Evolutionary conservation across 371 early-diverging fungal genomes (phyloP), one percentile per base, ranked within the genome.

Genomic region (Enterocytospora artemiae): DNA sequence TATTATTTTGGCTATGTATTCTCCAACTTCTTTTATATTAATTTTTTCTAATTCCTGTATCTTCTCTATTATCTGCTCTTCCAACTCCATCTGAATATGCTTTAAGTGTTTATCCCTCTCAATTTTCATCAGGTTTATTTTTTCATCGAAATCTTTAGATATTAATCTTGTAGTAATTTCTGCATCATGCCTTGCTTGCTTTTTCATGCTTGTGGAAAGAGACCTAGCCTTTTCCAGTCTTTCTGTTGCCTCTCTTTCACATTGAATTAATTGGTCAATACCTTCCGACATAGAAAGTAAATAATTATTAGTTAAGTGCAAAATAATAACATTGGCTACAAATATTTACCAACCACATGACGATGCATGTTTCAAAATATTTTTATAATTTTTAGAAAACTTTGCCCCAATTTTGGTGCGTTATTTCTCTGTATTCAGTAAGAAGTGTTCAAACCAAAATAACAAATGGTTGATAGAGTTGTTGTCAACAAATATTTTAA

Each of bases 261-360:
- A 69, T 33, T 63, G 56, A 5, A 69, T 50, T 44, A 69, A 59
- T 36, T 54, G 66, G 43, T 60, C 52, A 51, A 69, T 69, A 48
- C 69, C 58, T 57, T 63, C 63, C 27, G 63, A 39, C 58, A 58
- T 58, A 7, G n/a, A n/a, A n/a, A n/a, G n/a, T n/a, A n/a, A n/a
- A n/a, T n/a, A n/a, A n/a, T n/a, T n/a, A n/a, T 37, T 37, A 9
- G 7, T 37, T 37, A n/a, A 9, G 7, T 37, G n/a, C n/a, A 37
- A 37, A 37, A 37, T 9, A 37, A 37, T 37, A 37, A 37, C 7
- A 37, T 9, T 37, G 7, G 7, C n/a, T 37, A 37, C 7, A n/a
- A n/a, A n/a, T n/a, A n/a, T n/a, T n/a, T n/a, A n/a, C n/a, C n/a
- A n/a, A n/a, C n/a, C n/a, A n/a, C n/a, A n/a, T n/a, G n/a, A n/a